These are phyloP conservation scores for Punctularia strigosozonata DNA, from an alignment of 768 basidiomycete genomes.

Conservation along the genomic window DNA sequence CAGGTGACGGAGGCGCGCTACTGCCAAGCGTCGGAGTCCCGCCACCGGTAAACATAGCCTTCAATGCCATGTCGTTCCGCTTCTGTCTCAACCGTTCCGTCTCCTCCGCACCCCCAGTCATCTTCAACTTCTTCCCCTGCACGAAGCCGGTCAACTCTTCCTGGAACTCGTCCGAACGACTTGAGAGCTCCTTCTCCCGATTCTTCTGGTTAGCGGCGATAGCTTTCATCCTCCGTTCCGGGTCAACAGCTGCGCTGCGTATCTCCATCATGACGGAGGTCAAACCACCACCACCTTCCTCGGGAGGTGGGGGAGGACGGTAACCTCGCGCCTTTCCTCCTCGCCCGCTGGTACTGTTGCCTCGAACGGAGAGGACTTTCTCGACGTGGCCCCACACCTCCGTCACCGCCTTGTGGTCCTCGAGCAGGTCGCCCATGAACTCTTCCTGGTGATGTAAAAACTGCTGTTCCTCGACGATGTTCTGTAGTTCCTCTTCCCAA, in stretches of 20 bases:
- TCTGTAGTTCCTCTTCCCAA: conserved; percentile 93
- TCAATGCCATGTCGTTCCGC: conserved; percentile 73
- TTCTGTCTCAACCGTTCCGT: conserved; percentile 79
- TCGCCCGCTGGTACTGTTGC: conserved; percentile 34
- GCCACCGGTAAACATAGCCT: conserved; percentile 67
- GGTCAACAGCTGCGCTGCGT: conserved; percentile 69
- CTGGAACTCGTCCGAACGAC: conserved; percentile 72
- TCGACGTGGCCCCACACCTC: conserved; percentile 88
- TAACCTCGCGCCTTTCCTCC: conserved; percentile 14
- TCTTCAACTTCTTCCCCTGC: conserved; percentile 73
- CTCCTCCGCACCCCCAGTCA: conserved; percentile 94
- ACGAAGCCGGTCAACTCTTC: conserved; percentile 83
- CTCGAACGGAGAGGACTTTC: conserved; percentile 69
- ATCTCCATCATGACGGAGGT: conserved; percentile 88
- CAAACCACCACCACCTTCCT: conserved; percentile 57
- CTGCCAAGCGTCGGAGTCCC: background rate
- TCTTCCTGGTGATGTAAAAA: conserved; percentile 90
- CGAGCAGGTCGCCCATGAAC: conserved; percentile 75
- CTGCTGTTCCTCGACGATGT: conserved; percentile 95
- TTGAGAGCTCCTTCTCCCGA: conserved; percentile 64
- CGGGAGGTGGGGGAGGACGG: conserved; percentile 39
- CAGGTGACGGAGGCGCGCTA: background rate
- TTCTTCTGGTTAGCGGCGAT: conserved; percentile 82
- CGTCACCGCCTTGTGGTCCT: conserved; percentile 83
- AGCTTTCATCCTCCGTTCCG: conserved; percentile 77